A percentile compares a stretch with the other conserved stretches of the same genome.
Evolutionary conservation across 1,284 basidiomycete species (phyloP).

Genomic region (Athelia psychrophila): DNA sequence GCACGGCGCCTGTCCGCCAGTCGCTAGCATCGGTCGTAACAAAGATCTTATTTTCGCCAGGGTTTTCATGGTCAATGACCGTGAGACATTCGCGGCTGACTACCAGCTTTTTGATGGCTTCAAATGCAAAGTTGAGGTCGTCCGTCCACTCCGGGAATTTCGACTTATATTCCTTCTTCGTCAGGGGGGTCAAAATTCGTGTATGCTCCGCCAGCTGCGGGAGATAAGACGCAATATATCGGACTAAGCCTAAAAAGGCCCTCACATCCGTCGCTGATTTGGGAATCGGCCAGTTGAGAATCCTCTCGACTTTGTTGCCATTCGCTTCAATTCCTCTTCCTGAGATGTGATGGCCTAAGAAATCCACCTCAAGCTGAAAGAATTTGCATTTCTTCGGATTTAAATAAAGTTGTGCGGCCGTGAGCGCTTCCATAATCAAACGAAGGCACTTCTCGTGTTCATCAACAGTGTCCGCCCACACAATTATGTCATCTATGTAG

Average conservation of each 20-base stretch:
- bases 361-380: conserved; percentile 18
- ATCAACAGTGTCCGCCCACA: conserved; percentile 25
- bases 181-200: conserved; percentile 14
- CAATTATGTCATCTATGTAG: conserved; percentile 37
- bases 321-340: conserved; percentile 16
- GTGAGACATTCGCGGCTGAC: conserved; percentile 7
- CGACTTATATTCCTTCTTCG: conserved; percentile 3
- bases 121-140: conserved; percentile 5
- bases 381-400: conserved; percentile 29
- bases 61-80: conserved; percentile 10
- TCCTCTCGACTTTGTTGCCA: conserved; percentile 12
- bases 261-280: conserved; percentile 8
- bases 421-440: conserved; percentile 17
- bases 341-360: conserved; percentile 24
- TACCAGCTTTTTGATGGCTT: conserved; percentile 13
- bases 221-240: conserved; percentile 16
- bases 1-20: conserved; percentile 19
- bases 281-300: conserved; percentile 15
- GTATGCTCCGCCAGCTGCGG: conserved; percentile 10
- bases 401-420: conserved; percentile 16
- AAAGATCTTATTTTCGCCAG: conserved; percentile 20
- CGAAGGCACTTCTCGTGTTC: conserved; percentile 24
- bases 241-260: conserved; percentile 16
- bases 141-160: no score
- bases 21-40: conserved; percentile 22